phyloP scores from a whole-genome alignment of 352 stramenopile species.

The Plasmopara halstedii region DNA sequence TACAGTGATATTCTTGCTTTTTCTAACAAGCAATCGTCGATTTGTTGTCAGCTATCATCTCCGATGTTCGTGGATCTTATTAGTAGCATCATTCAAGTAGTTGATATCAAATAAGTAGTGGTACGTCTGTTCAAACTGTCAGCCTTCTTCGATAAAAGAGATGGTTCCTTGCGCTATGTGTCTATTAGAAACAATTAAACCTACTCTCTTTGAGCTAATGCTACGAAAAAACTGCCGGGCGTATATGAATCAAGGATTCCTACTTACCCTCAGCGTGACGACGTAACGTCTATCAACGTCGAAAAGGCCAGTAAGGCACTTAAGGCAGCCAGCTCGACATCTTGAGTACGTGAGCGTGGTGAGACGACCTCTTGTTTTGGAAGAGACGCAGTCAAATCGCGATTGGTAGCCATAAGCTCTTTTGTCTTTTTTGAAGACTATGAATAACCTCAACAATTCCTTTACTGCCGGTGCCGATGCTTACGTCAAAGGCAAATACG shows the following conservation, averaged over 20 bases:
- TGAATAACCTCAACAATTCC: slow-evolving; percentile 71
- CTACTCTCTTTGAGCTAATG: too few relatives aligned
- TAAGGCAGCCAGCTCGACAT: not conserved
- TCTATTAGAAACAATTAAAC: too few relatives aligned
- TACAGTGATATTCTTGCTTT: too few relatives aligned
- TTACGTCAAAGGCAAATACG: slow-evolving; percentile 78
- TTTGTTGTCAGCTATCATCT: too few relatives aligned
- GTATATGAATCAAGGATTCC: slow-evolving; percentile 15
- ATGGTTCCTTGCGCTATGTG: too few relatives aligned
- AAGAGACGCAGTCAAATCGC: slow-evolving; percentile 30
- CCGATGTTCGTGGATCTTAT: too few relatives aligned
- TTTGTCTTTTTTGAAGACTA: slow-evolving; percentile 2
- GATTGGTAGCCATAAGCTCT: slow-evolving; percentile 10
- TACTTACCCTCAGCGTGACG: slow-evolving; percentile 6
- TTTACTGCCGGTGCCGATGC: slow-evolving; percentile 58
- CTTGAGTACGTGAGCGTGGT: slow-evolving; percentile 4
- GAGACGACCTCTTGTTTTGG: slow-evolving; percentile 13
- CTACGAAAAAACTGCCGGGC: too few relatives aligned
- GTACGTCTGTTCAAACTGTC: too few relatives aligned
- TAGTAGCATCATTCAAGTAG: too few relatives aligned
- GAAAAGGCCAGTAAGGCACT: slow-evolving; percentile 21
- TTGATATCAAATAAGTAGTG: too few relatives aligned
- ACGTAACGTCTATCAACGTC: slow-evolving; percentile 27
- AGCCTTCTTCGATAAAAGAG: too few relatives aligned
- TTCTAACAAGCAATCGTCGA: too few relatives aligned